These are phyloP conservation scores for Aureoboletus auriporus DNA, from an alignment of 768 basidiomycete species.

Conservation along the genomic window DNA sequence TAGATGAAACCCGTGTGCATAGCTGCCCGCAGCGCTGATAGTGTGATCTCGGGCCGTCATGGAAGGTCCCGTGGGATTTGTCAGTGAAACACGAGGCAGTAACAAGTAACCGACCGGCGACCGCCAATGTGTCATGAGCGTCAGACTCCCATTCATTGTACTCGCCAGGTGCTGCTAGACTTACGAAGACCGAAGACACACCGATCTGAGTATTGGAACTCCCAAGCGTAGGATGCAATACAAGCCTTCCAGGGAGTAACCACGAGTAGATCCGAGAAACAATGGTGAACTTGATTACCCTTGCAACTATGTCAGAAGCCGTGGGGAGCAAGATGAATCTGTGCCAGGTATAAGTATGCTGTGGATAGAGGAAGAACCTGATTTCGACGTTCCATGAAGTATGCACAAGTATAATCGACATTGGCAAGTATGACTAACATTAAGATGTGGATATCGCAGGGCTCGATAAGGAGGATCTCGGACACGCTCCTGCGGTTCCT, in stretches of 20 bases:
- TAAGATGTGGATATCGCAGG: neutral
- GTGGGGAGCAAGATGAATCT: neutral
- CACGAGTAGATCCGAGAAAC: neutral
- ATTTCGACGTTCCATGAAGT: conserved; percentile 7
- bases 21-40: conserved; percentile 11
- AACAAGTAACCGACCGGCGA: conserved; percentile 9
- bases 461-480: neutral
- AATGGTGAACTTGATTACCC: neutral
- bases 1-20: conserved; percentile 16
- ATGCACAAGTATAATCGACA: conserved; percentile 6
- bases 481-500: neutral
- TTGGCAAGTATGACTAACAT: neutral
- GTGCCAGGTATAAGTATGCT: too few relatives aligned
- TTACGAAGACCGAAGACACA: neutral
- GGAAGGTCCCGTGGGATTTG: conserved; percentile 14
- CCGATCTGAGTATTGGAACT: neutral
- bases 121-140: conserved; percentile 6
- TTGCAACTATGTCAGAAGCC: neutral
- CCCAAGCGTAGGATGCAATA: neutral
- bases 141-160: conserved; percentile 3
- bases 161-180: neutral
- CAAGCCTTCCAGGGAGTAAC: conserved; percentile 1
- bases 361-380: neutral
- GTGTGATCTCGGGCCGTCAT: conserved; percentile 10
- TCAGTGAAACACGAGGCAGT: conserved; percentile 29